A percentile compares a stretch with the other conserved stretches of the same genome.
phyloP scores from a whole-genome alignment of 2,329 filamentous ascomycete species.

The Phyllosticta citriasiana region DNA sequence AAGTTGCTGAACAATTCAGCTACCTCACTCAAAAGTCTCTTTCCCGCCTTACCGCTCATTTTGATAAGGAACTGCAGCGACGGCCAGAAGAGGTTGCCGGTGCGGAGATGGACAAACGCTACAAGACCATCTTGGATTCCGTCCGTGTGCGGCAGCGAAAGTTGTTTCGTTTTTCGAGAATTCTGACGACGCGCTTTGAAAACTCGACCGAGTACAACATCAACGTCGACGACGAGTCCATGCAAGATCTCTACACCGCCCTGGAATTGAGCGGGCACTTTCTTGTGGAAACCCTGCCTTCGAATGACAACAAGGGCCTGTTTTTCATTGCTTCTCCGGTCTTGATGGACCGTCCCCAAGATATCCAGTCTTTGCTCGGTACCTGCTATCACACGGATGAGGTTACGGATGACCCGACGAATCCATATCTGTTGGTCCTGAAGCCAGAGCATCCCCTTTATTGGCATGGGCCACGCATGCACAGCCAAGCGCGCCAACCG shows the following conservation, averaged over 20 bases:
- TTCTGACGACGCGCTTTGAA: conserved; percentile 87
- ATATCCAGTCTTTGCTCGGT: conserved; percentile 77
- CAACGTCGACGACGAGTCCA: conserved; percentile 55
- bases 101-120: conserved; percentile 88
- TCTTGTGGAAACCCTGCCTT: conserved; percentile 54
- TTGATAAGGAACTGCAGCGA: conserved; percentile 80
- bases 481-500: conserved; percentile 63
- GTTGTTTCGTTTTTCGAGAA: conserved; percentile 87
- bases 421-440: conserved; percentile 78
- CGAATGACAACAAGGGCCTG: conserved; percentile 55
- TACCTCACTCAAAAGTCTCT: conserved; percentile 82
- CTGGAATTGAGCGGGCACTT: conserved; percentile 79
- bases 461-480: conserved; percentile 73
- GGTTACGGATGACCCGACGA: conserved; percentile 59
- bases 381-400: conserved; percentile 65
- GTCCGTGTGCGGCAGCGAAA: conserved; percentile 94
- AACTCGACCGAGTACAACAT: conserved; percentile 95
- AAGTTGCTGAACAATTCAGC: conserved; percentile 96
- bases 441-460: conserved; percentile 66
- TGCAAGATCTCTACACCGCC: conserved; percentile 70
- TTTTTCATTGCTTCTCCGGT: conserved; percentile 79
- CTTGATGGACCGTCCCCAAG: conserved; percentile 62
- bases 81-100: conserved; percentile 70
- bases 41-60: conserved; percentile 76
- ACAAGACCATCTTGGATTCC: conserved; percentile 90